Base-by-base conservation (phyloP, 306 rosid genomes). In the Lupinus albus region DNA sequence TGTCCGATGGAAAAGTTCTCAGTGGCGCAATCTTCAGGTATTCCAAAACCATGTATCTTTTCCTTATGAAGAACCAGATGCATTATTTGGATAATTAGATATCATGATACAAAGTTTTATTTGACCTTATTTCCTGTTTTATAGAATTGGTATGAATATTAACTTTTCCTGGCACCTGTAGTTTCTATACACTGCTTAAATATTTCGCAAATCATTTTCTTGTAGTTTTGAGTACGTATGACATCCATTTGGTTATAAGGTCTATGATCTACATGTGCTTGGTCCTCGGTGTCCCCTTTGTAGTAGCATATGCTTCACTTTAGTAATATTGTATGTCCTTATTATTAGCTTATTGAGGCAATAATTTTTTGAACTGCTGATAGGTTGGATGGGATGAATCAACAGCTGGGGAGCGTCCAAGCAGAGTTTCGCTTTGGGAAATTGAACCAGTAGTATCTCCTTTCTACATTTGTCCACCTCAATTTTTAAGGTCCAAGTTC, bases 351-450 rank as follows among this genome's bases (percentile, higher is more conserved):
- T 25, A 18, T 71, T 44, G 21, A 3, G 30, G 30, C 30, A 25
- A 25, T 25, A 25, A 25, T 25, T 25, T 25, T 59, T 46, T 54
- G 32, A 61, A 74, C 41, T 68, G 58, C 71, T 79, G 63, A 58
- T 79, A 93, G 99, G 89, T 93, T 79, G 99, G 99, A 79, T 93
- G 99, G 99, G 99, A 93, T 82, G 99, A 93, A 86, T 93, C 99
- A 49, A 91, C 99, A 32, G 90, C 99, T 35, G 97, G 99, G 45
- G 97, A 93, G 32, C 89, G 97, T 56, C 99, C 99, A 16, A 82
- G 83, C 75, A 81, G 97, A 78, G 99, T 90, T 67, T 93, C 99
- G 12, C 75, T 83, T 41, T 93, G 99, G 99, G 99, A 93, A 59
- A 69, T 90, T 53, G 99, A 93, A 76, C 99, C 99, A n/a, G 99